Conservation (phyloP, 148 eudicot genomes). For the Chenopodium album region DNA sequence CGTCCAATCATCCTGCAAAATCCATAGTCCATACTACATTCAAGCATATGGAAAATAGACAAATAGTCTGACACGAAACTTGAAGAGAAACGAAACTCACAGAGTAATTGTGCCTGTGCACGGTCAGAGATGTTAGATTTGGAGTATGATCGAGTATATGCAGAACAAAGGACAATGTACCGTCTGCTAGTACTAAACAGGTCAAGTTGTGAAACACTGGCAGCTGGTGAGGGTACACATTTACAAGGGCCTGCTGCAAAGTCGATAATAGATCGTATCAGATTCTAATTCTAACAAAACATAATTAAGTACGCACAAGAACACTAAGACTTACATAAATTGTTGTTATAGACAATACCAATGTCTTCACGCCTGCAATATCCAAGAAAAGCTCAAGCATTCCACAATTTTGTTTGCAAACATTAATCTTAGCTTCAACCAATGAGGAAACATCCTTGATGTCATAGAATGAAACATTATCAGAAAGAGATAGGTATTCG, state of each 20-base stretch:
- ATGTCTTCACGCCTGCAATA: neutral
- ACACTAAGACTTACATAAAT: neutral
- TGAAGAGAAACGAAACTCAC: neutral
- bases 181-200: neutral
- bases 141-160: constrained; percentile 2
- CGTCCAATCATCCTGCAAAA: neutral
- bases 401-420: neutral
- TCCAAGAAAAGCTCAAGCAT: neutral
- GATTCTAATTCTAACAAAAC: neutral
- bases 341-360: neutral
- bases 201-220: constrained; percentile 5
- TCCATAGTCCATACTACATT: neutral
- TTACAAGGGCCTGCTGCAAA: constrained; percentile 7
- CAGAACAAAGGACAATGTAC: neutral
- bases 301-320: too few relatives aligned
- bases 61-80: neutral
- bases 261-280: neutral
- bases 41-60: neutral
- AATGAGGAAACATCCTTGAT: neutral
- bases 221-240: neutral
- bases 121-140: neutral
- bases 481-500: neutral
- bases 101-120: constrained; percentile 1
- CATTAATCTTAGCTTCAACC: neutral
- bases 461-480: neutral